Conservation (phyloP, 2,329 filamentous ascomycete genomes). For the Colletotrichum kahawae region DNA sequence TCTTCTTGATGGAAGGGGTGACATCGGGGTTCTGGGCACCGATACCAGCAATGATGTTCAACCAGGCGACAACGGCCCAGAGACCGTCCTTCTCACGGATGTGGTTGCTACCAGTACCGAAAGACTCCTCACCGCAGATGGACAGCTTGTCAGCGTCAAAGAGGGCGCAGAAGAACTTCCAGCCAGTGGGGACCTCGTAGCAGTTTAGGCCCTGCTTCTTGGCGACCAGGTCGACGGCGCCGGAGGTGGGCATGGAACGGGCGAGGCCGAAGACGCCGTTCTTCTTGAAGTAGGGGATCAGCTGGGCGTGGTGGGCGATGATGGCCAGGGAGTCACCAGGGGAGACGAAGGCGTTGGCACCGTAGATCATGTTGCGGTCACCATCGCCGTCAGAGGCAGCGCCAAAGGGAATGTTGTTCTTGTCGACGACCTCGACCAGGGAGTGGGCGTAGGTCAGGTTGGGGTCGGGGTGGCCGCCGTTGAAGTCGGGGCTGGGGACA, state of each 20-base stretch:
- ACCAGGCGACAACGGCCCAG: slow-evolving; percentile 96
- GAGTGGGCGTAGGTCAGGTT: slow-evolving; percentile 97
- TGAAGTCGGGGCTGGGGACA: slow-evolving; percentile 90
- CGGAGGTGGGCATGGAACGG: slow-evolving; percentile 96
- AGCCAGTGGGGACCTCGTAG: slow-evolving; percentile 98
- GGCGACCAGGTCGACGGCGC: slow-evolving; percentile 93
- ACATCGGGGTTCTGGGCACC: slow-evolving; percentile 80
- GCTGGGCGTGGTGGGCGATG: slow-evolving; percentile 93
- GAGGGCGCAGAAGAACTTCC: slow-evolving; percentile 98
- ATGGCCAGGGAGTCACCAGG: slow-evolving; percentile 97
- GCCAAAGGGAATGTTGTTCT: slow-evolving; percentile 90
- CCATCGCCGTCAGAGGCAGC: slow-evolving; percentile 96
- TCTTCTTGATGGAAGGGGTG: slow-evolving; percentile 91
- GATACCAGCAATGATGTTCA: slow-evolving; percentile 97
- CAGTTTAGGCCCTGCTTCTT: slow-evolving; percentile 89
- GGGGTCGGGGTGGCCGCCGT: slow-evolving; percentile 95
- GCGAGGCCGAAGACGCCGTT: slow-evolving; percentile 95
- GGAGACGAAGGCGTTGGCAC: slow-evolving; percentile 93
- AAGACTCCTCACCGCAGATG: slow-evolving; percentile 98
- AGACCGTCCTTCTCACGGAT: slow-evolving; percentile 99
- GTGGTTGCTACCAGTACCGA: slow-evolving; percentile 97
- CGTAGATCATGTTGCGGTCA: slow-evolving; percentile 99
- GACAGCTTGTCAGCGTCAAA: slow-evolving; percentile 96
- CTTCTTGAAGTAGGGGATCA: slow-evolving; percentile 98
- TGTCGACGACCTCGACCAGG: slow-evolving; percentile 91